Evolutionary conservation across 805 yeast genomes (phyloP).

Genomic region (Saturnispora hagleri): DNA sequence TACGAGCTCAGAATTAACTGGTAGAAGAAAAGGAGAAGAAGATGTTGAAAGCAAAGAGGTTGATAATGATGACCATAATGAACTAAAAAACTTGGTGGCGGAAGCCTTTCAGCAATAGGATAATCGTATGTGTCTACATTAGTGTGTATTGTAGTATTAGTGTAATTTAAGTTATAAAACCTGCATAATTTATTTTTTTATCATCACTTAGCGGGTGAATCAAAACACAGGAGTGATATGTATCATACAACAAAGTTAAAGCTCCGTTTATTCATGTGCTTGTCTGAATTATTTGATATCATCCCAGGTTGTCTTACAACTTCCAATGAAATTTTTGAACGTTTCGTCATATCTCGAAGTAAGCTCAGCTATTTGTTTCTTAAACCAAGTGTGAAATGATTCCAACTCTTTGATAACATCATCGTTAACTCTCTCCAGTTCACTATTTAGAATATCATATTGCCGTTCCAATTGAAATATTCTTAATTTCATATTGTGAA

Average conservation of each 20-base stretch:
- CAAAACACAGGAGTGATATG: not conserved
- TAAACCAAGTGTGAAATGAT: conserved; percentile 27
- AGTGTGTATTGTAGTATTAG: conserved; percentile 10
- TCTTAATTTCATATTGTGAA: conserved; percentile 23
- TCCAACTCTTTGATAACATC: conserved; percentile 20
- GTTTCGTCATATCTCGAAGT: conserved; percentile 18
- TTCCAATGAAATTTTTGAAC: conserved; percentile 18
- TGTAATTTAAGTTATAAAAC: not conserved
- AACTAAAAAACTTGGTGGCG: conserved; percentile 27
- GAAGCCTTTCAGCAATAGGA: conserved; percentile 23
- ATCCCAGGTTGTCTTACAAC: conserved; percentile 23
- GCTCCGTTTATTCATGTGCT: no score
- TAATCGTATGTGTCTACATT: conserved; percentile 5
- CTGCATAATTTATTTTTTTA: not conserved
- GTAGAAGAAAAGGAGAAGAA: not conserved
- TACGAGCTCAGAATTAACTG: conserved; percentile 7
- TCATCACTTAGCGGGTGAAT: not conserved
- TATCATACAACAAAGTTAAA: not conserved
- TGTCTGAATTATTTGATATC: conserved; percentile 7
- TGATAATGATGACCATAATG: conserved; percentile 21
- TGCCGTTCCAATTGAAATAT: conserved; percentile 27
- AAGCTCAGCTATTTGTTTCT: conserved; percentile 16
- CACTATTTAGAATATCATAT: conserved; percentile 19
- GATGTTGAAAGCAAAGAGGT: not conserved
- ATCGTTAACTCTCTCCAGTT: conserved; percentile 20